Percentiles rank a stretch among this genome's conserved stretches.
phyloP scores from a whole-genome alignment of 2,329 filamentous ascomycete species.

The Kalmusia sp. region DNA sequence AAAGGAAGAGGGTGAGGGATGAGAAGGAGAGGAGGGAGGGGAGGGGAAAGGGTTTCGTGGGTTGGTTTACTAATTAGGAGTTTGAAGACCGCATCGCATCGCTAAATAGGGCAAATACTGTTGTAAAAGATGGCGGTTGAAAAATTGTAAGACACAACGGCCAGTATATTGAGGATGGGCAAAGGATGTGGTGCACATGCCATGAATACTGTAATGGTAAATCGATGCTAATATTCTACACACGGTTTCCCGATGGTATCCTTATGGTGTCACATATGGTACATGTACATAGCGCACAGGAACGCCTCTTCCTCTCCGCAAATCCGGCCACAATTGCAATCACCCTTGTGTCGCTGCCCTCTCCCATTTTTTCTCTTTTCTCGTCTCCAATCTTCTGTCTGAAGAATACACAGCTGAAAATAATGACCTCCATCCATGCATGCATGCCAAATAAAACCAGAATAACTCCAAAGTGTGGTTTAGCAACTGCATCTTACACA shows the following conservation, averaged over 20 bases:
- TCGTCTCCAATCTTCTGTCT: slow-evolving; percentile 7
- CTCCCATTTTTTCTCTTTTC: slow-evolving; percentile 1
- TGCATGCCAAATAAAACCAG: slow-evolving; percentile 11
- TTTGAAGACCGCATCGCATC: not conserved
- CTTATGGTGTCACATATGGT: slow-evolving; percentile 9
- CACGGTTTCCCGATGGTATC: slow-evolving; percentile 11
- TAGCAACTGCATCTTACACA: slow-evolving; percentile 36
- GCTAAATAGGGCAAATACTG: not conserved
- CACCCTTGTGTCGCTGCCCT: not conserved
- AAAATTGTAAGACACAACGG: not conserved
- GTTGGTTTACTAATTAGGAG: not conserved
- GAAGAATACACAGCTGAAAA: slow-evolving; percentile 27
- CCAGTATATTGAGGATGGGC: not conserved
- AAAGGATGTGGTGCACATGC: not conserved
- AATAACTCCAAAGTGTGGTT: slow-evolving; percentile 28
- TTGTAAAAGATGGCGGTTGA: not conserved
- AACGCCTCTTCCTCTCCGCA: not conserved
- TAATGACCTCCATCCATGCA: slow-evolving; percentile 8
- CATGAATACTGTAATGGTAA: not conserved
- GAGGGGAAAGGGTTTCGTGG: not conserved
- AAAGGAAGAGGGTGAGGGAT: not conserved
- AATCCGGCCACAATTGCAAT: slow-evolving; percentile 1
- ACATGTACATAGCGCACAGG: slow-evolving; percentile 7
- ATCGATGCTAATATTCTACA: slow-evolving; percentile 10
- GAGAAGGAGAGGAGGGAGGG: slow-evolving; percentile 2